Evolutionary conservation across 768 basidiomycete species (phyloP).

Genomic region (Plicaturopsis crispa): DNA sequence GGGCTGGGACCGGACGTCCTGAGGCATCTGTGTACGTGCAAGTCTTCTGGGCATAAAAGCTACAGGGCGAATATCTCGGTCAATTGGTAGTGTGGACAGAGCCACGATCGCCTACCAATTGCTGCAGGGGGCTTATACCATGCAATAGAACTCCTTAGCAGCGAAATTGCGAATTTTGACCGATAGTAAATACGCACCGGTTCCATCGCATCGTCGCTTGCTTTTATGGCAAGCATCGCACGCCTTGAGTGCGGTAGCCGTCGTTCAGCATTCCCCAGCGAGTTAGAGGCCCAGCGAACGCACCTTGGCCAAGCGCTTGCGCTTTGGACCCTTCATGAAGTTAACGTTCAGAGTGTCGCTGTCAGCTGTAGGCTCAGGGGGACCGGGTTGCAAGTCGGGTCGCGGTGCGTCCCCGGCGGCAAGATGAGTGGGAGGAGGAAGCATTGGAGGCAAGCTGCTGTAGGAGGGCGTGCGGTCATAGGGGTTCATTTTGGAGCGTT

Average conservation of each 20-base stretch:
- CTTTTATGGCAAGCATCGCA: constrained; percentile 83
- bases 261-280: background rate
- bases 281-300: constrained; percentile 6
- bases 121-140: constrained; percentile 60
- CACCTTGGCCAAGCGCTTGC: constrained; percentile 47
- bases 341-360: constrained; percentile 15
- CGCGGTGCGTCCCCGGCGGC: constrained; percentile 10
- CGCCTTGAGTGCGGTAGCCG: constrained; percentile 40
- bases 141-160: constrained; percentile 2
- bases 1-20: constrained; percentile 76
- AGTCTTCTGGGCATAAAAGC: constrained; percentile 74
- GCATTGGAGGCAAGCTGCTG: constrained; percentile 7
- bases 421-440: constrained; percentile 13
- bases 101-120: constrained; percentile 67
- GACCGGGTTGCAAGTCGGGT: no score
- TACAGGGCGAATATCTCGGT: constrained; percentile 20
- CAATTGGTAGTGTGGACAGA: constrained; percentile 1
- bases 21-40: constrained; percentile 78
- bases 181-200: constrained; percentile 38
- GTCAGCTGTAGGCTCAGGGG: no score
- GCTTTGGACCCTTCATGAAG: constrained; percentile 46
- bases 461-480: constrained; percentile 21
- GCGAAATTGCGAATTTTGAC: constrained; percentile 1
- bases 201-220: constrained; percentile 80
- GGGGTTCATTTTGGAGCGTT: constrained; percentile 36